phyloP scores from a whole-genome alignment of 2,329 filamentous ascomycete genomes.

The Penicillium janthinellum region DNA sequence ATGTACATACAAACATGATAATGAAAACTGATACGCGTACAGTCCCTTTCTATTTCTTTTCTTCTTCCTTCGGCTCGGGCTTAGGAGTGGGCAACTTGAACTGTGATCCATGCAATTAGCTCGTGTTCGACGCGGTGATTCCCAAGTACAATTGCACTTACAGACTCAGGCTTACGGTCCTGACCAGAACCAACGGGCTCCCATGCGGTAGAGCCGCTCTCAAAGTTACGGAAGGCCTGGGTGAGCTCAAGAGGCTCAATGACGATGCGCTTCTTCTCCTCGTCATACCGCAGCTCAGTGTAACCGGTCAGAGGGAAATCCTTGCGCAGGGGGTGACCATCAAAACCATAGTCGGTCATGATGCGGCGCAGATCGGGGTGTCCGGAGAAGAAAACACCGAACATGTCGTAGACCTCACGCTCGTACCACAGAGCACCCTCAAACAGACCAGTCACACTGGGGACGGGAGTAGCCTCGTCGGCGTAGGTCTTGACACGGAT shows the following conservation, averaged over 20 bases:
- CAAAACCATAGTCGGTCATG: slow-evolving; percentile 99
- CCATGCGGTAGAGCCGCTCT: slow-evolving; percentile 76
- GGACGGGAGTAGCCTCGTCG: slow-evolving; percentile 91
- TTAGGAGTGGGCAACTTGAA: slow-evolving; percentile 97
- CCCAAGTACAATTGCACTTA: slow-evolving; percentile 47
- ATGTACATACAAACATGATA: slow-evolving; percentile 45
- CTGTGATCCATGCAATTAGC: slow-evolving; percentile 35
- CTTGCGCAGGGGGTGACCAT: slow-evolving; percentile 94
- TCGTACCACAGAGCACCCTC: slow-evolving; percentile 99
- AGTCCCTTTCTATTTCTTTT: slow-evolving; percentile 74
- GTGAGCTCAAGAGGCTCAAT: slow-evolving; percentile 97
- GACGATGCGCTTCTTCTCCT: slow-evolving; percentile 99
- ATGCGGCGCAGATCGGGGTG: slow-evolving; percentile 96
- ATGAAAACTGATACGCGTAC: slow-evolving; percentile 40
- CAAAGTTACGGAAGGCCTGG: slow-evolving; percentile 98
- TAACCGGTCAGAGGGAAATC: slow-evolving; percentile 98
- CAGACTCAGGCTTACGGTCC: slow-evolving; percentile 74
- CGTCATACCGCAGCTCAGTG: slow-evolving; percentile 96
- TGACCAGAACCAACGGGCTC: slow-evolving; percentile 71
- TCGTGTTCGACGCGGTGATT: background rate
- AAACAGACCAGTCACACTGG: slow-evolving; percentile 81
- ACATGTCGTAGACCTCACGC: slow-evolving; percentile 95
- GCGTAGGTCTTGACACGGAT: slow-evolving; percentile 99
- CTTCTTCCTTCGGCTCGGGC: slow-evolving; percentile 87
- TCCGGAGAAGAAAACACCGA: slow-evolving; percentile 92